Evolutionary conservation across 768 basidiomycete species (phyloP), one percentile per base, ranked within the genome.

Genomic region (Lactarius quietus): DNA sequence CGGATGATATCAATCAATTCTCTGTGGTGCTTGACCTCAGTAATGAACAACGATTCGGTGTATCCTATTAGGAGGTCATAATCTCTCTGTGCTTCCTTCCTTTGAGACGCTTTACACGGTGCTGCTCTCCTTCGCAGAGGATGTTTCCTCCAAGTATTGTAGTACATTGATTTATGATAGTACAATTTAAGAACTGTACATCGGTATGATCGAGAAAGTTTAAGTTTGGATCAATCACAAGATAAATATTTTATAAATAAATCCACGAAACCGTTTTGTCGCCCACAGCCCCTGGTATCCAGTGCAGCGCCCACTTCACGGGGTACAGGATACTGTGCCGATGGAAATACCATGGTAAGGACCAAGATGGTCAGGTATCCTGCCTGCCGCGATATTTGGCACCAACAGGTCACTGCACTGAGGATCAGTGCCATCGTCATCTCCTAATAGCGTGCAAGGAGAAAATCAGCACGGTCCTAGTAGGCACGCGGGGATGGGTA

Each of bases 351-450:
- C 85, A 59, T 85, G 74, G 69, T 81, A 83, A 1, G 81, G 79
- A 66, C 87, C 87, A 57, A 87, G 73, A 73, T 90, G 88, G 70
- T 89, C 70, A 10, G 81, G 55, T 59, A 85, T 77, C 23, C 38
- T 56, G 2, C 67, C 57, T 5, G 56, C 9, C 1, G 33, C 4
- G 54, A 89, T 74, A 70, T 81, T 84, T 2, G 85, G 84, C 20
- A 88, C 87, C 4, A 81, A 79, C 57, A 72, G 68, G 60, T 84
- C 83, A 39, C 81, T 81, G 74, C 88, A 89, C 64, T 82, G 76
- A 15, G 77, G 15, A 59, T 85, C 83, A 14, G 77, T 81, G 12
- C 80, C 79, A 66, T 89, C 82, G 69, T 89, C 87, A 67, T 84
- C 74, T 0, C 65, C 61, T 66, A 51, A 26, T 15, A 15, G 29